These are phyloP conservation scores for Verticillium zaregamsianum DNA, from an alignment of 2,329 filamentous ascomycete genomes.

Conservation along the genomic window DNA sequence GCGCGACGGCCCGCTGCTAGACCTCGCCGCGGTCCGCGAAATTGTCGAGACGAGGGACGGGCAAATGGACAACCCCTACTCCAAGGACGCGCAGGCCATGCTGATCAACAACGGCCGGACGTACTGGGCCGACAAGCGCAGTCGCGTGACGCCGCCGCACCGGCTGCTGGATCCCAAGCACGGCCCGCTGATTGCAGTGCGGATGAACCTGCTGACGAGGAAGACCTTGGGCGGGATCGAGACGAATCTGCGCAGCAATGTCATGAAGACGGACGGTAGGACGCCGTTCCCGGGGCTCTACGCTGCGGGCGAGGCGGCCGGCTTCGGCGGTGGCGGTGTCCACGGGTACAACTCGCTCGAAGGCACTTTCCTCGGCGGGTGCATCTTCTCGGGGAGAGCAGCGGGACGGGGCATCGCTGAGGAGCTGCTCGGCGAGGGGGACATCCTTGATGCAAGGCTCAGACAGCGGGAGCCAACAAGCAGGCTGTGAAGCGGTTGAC, in stretches of 20 bases:
- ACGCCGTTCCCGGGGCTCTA: slow-evolving; percentile 49
- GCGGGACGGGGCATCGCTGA: slow-evolving; percentile 52
- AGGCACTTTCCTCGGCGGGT: slow-evolving; percentile 59
- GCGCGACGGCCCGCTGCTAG: slow-evolving; percentile 42
- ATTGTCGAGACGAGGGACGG: slow-evolving; percentile 49
- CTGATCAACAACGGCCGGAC: slow-evolving; percentile 51
- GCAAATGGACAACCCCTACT: slow-evolving; percentile 52
- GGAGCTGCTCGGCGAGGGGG: slow-evolving; percentile 26
- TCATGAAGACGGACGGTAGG: slow-evolving; percentile 44
- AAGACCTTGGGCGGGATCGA: slow-evolving; percentile 59
- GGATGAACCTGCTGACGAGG: slow-evolving; percentile 56
- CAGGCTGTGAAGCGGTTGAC: background rate
- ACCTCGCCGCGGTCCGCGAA: slow-evolving; percentile 37
- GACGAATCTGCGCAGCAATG: slow-evolving; percentile 53
- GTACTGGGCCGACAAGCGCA: slow-evolving; percentile 50
- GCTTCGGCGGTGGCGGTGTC: slow-evolving; percentile 58
- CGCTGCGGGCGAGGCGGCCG: slow-evolving; percentile 56
- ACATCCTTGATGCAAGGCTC: background rate
- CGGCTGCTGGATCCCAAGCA: slow-evolving; percentile 48
- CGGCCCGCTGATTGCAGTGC: slow-evolving; percentile 56
- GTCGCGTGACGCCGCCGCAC: slow-evolving; percentile 50
- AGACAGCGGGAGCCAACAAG: background rate
- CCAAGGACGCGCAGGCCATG: slow-evolving; percentile 60
- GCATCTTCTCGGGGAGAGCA: slow-evolving; percentile 57
- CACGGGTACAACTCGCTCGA: slow-evolving; percentile 60